A percentile compares a stretch with the other conserved stretches of the same genome.
phyloP scores from a whole-genome alignment of 2,329 filamentous ascomycete genomes.

The Monosporascus sp. region DNA sequence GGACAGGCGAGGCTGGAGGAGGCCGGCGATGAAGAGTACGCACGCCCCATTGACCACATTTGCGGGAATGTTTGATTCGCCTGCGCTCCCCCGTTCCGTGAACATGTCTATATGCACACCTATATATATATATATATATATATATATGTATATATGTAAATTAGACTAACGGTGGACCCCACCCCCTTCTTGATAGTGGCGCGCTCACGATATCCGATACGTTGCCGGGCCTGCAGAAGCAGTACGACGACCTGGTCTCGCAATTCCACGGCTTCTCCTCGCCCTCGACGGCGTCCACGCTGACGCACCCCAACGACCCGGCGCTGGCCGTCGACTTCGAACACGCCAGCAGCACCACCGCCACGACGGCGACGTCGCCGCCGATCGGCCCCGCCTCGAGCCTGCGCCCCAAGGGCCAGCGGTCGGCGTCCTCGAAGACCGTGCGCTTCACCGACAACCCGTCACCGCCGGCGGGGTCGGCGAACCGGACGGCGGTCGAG shows the following conservation, averaged over 20 bases:
- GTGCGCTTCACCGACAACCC: constrained; percentile 78
- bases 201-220: constrained; percentile 54
- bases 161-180: background rate
- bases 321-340: constrained; percentile 58
- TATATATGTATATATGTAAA: background rate
- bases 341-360: constrained; percentile 45
- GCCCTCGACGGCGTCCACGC: constrained; percentile 42
- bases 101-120: background rate
- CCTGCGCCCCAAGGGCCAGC: constrained; percentile 26
- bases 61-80: background rate
- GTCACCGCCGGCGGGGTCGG: constrained; percentile 24
- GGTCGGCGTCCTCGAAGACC: constrained; percentile 55
- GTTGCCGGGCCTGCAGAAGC: constrained; percentile 62
- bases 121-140: background rate
- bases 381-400: constrained; percentile 18
- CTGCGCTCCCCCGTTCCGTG: background rate
- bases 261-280: constrained; percentile 70
- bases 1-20: constrained; percentile 61
- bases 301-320: constrained; percentile 60
- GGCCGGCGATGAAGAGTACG: constrained; percentile 58
- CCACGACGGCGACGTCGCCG: constrained; percentile 33
- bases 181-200: constrained; percentile 36
- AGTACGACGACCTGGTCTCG: constrained; percentile 69
- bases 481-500: background rate
- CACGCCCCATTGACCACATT: background rate